Evolutionary conservation across 2,329 filamentous ascomycete species (phyloP), one percentile per base, ranked within the genome.

Genomic region (Colletotrichum chrysophilum): DNA sequence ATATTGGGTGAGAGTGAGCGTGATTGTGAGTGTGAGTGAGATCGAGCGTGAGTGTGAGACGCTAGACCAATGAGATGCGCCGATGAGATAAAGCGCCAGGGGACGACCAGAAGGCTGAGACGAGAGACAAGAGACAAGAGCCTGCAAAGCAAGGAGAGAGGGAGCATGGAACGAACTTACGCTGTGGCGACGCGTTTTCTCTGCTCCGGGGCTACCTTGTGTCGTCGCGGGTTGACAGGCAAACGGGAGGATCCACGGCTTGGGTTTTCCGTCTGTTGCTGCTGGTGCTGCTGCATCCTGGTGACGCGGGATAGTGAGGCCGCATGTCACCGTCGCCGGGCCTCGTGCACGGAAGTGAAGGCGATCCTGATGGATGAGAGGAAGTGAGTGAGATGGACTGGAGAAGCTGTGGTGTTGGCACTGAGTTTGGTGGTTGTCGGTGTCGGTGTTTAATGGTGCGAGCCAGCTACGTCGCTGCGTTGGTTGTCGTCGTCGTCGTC

Each of bases 131-230:
- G 18, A 28, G 18, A 30, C 30, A 30, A 30, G 21, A 10, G 5
- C 16, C 4, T 21, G 10, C 8, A 10, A 68, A 26, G 14, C 48
- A 7, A 38, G 5, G 16, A n/a, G 28, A 32, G 18, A 34, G 28
- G 14, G 58, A 34, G 14, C 21, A 16, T 18, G 36, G 36, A 38
- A 38, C 7, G 14, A 38, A 85, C 87, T 85, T 82, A 89, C 88
- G 88, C 88, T 71, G 86, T 88, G 18, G 85, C 84, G 64, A 89
- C 88, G 60, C 88, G 85, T 80, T 89, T 89, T 67, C 88, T 85
- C 76, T 87, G 81, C 62, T 87, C 87, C 5, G 85, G 83, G 28
- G 85, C 80, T 66, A 89, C 88, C 80, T 87, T 88, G 78, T 87
- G 85, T 67, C 87, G 84, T 65, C 88, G 86, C 66, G 87, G 87